phyloP scores from a whole-genome alignment of 257 asterid species.

The Solanum sejunctum region DNA sequence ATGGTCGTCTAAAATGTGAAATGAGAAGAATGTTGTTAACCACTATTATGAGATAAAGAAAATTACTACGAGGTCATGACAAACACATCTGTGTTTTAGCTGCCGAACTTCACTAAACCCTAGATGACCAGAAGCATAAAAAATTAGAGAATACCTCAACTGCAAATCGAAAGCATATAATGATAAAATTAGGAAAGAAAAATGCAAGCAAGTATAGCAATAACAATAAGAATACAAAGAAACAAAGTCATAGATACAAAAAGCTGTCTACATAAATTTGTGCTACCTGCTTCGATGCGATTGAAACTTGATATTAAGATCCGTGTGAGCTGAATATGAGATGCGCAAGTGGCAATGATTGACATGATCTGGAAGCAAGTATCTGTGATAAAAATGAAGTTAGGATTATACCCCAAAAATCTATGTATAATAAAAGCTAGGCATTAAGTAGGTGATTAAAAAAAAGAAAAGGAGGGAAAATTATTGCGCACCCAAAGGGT shows the following conservation, averaged over 20 bases:
- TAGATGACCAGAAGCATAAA: constrained; percentile 38
- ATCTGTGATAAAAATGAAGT: constrained; percentile 30
- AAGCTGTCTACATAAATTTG: not conserved
- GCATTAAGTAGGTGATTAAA: not conserved
- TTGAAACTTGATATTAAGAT: constrained; percentile 79
- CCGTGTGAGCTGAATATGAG: constrained; percentile 83
- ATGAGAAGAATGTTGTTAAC: not conserved
- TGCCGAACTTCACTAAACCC: constrained; percentile 73
- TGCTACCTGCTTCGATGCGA: constrained; percentile 80
- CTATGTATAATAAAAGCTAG: not conserved
- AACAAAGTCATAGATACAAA: constrained; percentile 9
- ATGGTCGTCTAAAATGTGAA: not conserved
- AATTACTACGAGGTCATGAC: constrained; percentile 49
- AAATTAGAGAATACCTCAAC: constrained; percentile 31
- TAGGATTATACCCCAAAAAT: not conserved
- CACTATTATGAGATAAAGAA: constrained; percentile 35
- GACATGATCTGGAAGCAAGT: constrained; percentile 72
- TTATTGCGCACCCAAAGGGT: too few species aligned
- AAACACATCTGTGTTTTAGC: constrained; percentile 56
- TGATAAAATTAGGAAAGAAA: not conserved
- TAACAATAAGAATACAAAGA: not conserved
- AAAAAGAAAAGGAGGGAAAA: too few species aligned
- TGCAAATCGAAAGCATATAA: not conserved
- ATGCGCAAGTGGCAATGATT: constrained; percentile 55
- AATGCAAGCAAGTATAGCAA: constrained; percentile 4